Percentiles rank a stretch among this genome's conserved stretches.
Conservation (phyloP, 768 basidiomycete genomes). For the Pleurotus tuber-regium region DNA sequence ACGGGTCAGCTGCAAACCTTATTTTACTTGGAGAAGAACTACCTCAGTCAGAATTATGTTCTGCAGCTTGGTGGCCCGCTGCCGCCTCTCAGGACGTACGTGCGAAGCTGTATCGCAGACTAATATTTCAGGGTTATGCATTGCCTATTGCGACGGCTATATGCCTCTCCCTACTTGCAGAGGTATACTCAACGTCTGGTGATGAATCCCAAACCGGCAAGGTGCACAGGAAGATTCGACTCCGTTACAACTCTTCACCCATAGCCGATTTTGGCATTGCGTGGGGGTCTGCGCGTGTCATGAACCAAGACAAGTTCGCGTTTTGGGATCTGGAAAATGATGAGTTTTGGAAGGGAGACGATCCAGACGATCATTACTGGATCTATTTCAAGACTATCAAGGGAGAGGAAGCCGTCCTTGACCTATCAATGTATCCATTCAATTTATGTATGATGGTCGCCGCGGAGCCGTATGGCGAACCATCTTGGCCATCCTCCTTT, state of each 20-base stretch:
- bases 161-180: constrained; percentile 31
- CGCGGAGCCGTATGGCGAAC: constrained; percentile 15
- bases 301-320: constrained; percentile 31
- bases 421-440: constrained; percentile 41
- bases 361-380: constrained; percentile 48
- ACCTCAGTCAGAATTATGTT: constrained; percentile 1
- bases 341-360: constrained; percentile 30
- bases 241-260: constrained; percentile 34
- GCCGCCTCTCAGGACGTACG: constrained; percentile 24
- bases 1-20: constrained; percentile 23
- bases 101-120: constrained; percentile 25
- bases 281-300: constrained; percentile 31
- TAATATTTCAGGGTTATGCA: constrained; percentile 31
- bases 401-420: constrained; percentile 40
- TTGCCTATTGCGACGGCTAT: constrained; percentile 31
- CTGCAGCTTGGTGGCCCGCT: constrained; percentile 31
- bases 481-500: not conserved
- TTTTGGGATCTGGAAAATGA: constrained; percentile 26
- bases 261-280: constrained; percentile 46
- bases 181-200: constrained; percentile 33
- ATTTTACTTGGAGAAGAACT: constrained; percentile 27
- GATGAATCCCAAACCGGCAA: constrained; percentile 10
- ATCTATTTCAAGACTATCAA: constrained; percentile 43
- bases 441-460: constrained; percentile 31
- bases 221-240: constrained; percentile 28